A percentile compares a stretch with the other conserved stretches of the same genome.
phyloP scores from a whole-genome alignment of 805 yeast genomes.

The Cyberlindnera meyerae region DNA sequence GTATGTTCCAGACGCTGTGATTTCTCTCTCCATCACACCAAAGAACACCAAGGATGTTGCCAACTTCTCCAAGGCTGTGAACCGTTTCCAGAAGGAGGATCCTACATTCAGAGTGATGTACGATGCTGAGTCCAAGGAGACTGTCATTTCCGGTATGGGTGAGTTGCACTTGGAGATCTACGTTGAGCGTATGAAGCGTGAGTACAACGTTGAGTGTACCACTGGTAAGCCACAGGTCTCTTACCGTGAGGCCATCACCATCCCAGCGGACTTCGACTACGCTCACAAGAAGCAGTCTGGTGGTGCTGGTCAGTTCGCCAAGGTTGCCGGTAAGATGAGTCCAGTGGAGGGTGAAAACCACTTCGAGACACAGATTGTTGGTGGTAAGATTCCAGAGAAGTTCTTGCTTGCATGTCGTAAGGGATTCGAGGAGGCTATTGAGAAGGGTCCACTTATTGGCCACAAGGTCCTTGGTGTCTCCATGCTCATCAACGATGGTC shows the following conservation, averaged over 20 bases:
- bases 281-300: constrained; percentile 98
- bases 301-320: constrained; percentile 99
- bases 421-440: constrained; percentile 92
- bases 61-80: constrained; percentile 93
- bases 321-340: constrained; percentile 80
- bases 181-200: constrained; percentile 97
- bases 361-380: constrained; percentile 85
- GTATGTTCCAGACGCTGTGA: constrained; percentile 99
- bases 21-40: constrained; percentile 86
- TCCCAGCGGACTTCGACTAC: constrained; percentile 76
- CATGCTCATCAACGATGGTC: constrained; percentile 96
- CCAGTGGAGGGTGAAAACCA: constrained; percentile 64
- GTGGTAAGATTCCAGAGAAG: constrained; percentile 96
- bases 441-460: constrained; percentile 95
- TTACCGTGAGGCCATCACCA: constrained; percentile 86
- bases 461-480: constrained; percentile 88
- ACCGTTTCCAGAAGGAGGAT: constrained; percentile 97
- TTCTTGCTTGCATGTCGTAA: constrained; percentile 89
- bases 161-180: constrained; percentile 95
- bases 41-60: constrained; percentile 72
- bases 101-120: constrained; percentile 94
- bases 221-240: constrained; percentile 99
- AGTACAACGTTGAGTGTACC: constrained; percentile 89
- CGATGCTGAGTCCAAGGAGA: constrained; percentile 89
- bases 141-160: constrained; percentile 96